A percentile compares a stretch with the other conserved stretches of the same genome.
These are phyloP conservation scores for Diaporthe longicolla DNA, from an alignment of 2,329 filamentous ascomycete species.

Conservation along the genomic window DNA sequence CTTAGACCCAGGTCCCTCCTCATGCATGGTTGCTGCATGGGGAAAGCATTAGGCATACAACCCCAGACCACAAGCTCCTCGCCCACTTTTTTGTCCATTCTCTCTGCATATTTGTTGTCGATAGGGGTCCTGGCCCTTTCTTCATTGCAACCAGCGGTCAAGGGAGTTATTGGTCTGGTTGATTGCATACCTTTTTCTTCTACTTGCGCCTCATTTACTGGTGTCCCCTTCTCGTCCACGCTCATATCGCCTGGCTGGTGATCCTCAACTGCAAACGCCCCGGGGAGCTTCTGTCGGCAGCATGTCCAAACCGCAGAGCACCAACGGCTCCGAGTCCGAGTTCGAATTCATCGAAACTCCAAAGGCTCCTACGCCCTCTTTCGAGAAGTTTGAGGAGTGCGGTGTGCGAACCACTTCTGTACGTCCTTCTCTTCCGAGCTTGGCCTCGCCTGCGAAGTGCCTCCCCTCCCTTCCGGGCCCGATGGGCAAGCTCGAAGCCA, in stretches of 20 bases:
- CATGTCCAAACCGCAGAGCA: conserved; percentile 64
- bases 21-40: conserved; percentile 25
- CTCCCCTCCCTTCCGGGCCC: neutral
- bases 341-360: conserved; percentile 77
- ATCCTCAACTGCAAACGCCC: conserved; percentile 28
- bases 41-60: conserved; percentile 15
- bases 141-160: conserved; percentile 39
- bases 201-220: neutral
- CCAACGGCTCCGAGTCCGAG: conserved; percentile 64
- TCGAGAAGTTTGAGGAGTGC: conserved; percentile 67
- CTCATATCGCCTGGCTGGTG: conserved; percentile 3
- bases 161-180: neutral
- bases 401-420: conserved; percentile 70
- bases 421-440: conserved; percentile 47
- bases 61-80: conserved; percentile 5
- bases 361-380: conserved; percentile 62
- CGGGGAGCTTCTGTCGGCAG: conserved; percentile 47
- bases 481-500: neutral
- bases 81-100: conserved; percentile 34
- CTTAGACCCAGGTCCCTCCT: conserved; percentile 28
- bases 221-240: neutral
- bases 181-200: neutral
- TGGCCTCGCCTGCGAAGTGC: neutral
- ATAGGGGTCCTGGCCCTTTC: conserved; percentile 1
- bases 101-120: conserved; percentile 37